Evolutionary conservation across 2,329 filamentous ascomycete species (phyloP), one percentile per base, ranked within the genome.

Genomic region (Fusarium nurragi): DNA sequence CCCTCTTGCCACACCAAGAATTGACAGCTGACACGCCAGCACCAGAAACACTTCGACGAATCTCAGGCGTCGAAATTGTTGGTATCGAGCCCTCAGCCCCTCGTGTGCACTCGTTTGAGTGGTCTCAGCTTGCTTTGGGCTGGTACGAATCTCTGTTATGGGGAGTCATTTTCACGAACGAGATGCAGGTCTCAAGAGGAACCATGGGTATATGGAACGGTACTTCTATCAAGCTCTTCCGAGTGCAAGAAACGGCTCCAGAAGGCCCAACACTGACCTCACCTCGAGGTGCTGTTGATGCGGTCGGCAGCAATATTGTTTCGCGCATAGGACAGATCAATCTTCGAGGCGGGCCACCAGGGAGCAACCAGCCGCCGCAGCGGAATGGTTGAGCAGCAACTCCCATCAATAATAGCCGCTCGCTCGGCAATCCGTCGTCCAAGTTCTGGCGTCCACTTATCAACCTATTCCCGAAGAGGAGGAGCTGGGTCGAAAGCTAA

Each of bases 121-220:
- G 94, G 94, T 94, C 93, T 4, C 89, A 92, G 1, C 82, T 97
- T 30, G 91, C 92, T 1, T 83, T 98, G 47, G 94, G 94, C 45
- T 98, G 95, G 95, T 97, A 98, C 76, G 93, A 97, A 77, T 94
- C 92, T 6, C 83, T 98, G 13, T 83, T 99, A 11, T 99, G 95
- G 95, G 90, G 93, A 16, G 92, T 97, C 70, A 88, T 97, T 50
- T 98, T 97, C 75, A 89, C 91, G 25, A 90, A 89, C 71, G 95
- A 99, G 79, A 92, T 97, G 88, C 88, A 93, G 56, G 87, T 94
- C 25, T 87, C 90, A 1, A 94, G 90, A 74, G 94, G 94, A 26
- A 94, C 92, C 3, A 92, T 94, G 28, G 94, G 95, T 9, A 89
- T 97, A 3, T 99, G 95, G 94, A 97, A 94, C 73, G 91, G 93